phyloP scores from a whole-genome alignment of 1,284 basidiomycete genomes.

The Thecaphora thlaspeos region DNA sequence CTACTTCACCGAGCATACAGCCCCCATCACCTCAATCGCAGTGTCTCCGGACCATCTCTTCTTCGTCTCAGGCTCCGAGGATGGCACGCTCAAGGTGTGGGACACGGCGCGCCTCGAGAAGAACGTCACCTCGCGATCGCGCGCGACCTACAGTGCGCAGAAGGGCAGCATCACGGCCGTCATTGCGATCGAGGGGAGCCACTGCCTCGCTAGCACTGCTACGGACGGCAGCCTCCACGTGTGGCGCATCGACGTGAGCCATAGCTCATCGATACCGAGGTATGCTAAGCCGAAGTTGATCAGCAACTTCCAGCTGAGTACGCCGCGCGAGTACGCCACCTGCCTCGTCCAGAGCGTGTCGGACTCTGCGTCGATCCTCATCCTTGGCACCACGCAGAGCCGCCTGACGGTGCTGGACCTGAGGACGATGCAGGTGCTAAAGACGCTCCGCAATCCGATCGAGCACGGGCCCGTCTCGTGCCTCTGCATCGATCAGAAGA shows the following conservation, averaged over 20 bases:
- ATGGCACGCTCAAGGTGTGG: conserved; percentile 81
- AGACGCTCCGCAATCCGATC: conserved; percentile 76
- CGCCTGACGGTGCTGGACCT: conserved; percentile 78
- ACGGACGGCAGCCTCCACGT: conserved; percentile 59
- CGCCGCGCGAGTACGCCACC: conserved; percentile 56
- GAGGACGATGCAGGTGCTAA: conserved; percentile 74
- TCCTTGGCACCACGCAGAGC: conserved; percentile 81
- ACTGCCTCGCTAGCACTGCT: conserved; percentile 59
- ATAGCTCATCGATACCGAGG: conserved; percentile 54
- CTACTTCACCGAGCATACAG: conserved; percentile 60
- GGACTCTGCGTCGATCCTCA: conserved; percentile 60
- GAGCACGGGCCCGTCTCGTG: conserved; percentile 83
- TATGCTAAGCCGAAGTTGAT: conserved; percentile 58
- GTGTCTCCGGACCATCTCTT: conserved; percentile 92
- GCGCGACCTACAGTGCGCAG: conserved; percentile 58
- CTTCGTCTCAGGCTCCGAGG: conserved; percentile 84
- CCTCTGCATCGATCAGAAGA: conserved; percentile 72
- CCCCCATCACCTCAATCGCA: conserved; percentile 70
- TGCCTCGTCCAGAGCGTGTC: conserved; percentile 39
- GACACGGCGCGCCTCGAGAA: conserved; percentile 75
- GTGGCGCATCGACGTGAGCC: conserved; percentile 56
- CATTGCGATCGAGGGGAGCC: conserved; percentile 56
- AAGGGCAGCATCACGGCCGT: conserved; percentile 56
- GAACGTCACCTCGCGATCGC: conserved; percentile 64
- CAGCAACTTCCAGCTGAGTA: conserved; percentile 55